Conservation (phyloP, 257 asterid genomes). For the Petunia secreta region DNA sequence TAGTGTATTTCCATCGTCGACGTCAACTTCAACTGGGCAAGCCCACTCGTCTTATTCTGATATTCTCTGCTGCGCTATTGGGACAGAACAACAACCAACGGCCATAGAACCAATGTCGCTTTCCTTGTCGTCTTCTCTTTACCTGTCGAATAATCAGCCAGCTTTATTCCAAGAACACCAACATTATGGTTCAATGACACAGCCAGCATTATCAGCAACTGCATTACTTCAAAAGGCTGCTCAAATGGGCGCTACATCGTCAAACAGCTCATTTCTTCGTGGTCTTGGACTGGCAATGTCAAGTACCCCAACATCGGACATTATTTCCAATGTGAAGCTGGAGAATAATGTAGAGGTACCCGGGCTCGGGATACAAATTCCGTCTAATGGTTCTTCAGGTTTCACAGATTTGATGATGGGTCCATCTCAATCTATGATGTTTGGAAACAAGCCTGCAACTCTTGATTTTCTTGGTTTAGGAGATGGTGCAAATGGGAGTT, state of each 20-base stretch:
- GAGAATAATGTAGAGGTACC: constrained; percentile 53
- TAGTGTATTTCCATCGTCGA: constrained; percentile 40
- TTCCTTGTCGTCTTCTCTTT: constrained; percentile 61
- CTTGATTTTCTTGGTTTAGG: constrained; percentile 88
- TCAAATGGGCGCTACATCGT: constrained; percentile 70
- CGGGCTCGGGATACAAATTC: constrained; percentile 58
- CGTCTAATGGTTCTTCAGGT: constrained; percentile 38
- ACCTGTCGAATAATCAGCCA: constrained; percentile 40
- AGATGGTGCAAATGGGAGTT: constrained; percentile 42
- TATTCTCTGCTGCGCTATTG: constrained; percentile 40
- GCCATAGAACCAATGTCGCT: constrained; percentile 64
- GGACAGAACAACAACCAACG: constrained; percentile 25
- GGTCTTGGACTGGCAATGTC: constrained; percentile 67
- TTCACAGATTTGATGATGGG: constrained; percentile 57
- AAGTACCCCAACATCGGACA: background rate
- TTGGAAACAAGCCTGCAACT: constrained; percentile 58
- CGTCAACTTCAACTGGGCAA: constrained; percentile 42
- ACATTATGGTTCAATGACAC: constrained; percentile 35
- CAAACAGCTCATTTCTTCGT: constrained; percentile 69
- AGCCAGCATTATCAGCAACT: constrained; percentile 78
- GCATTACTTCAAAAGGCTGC: constrained; percentile 94
- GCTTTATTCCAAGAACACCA: constrained; percentile 48
- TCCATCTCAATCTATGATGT: constrained; percentile 38
- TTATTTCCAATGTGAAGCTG: constrained; percentile 42
- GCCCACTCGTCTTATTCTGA: constrained; percentile 44